Evolutionary conservation across 176 grass and related monocot genomes (phyloP), one percentile per base, ranked within the genome.

Genomic region (Typha latifolia): DNA sequence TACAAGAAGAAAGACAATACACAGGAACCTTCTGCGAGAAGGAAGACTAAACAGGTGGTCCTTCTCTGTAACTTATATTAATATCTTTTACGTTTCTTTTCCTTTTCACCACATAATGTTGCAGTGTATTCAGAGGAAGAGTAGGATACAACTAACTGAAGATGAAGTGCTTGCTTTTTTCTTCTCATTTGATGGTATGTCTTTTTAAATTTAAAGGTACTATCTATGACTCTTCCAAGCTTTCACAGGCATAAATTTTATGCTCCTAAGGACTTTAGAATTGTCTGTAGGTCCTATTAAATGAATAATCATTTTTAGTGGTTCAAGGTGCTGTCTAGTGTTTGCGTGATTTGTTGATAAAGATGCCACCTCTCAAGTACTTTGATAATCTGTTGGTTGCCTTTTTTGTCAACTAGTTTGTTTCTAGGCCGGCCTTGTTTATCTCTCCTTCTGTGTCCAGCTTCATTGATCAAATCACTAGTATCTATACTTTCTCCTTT

Each of bases 111-210:
- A 18, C 34, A 43, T 62, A 32, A 19, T 31, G 14, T 82, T 11
- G 53, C 49, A 53, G 62, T 78, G 4, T 32, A 70, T 81, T 64
- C 47, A 95, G 94, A 78, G 48, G n/a, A 97, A 89, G 66, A 92
- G 83, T 59, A 73, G 73, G 86, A 79, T 90, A 81, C 85, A 87
- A 48, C 81, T 97, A 65, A 82, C 72, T 71, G 94, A 97, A 76
- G 94, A 97, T 85, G 85, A 97, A 74, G 79, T 93, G 73, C 61
- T 90, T 72, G 53, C 72, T 51, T 90, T 86, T 74, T 97, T 96
- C 88, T 96, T 93, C 66, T 84, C 89, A 56, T 93, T 97, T 74
- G 94, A 92, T 49, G 94, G 89, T 97, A 81, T 32, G 47, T 77
- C 73, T 49, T 65, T 62, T 64, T 20, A 15, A 20, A 8, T 57